Evolutionary conservation across 2,329 filamentous ascomycete species (phyloP).

Genomic region (Bipolaris zeicola): DNA sequence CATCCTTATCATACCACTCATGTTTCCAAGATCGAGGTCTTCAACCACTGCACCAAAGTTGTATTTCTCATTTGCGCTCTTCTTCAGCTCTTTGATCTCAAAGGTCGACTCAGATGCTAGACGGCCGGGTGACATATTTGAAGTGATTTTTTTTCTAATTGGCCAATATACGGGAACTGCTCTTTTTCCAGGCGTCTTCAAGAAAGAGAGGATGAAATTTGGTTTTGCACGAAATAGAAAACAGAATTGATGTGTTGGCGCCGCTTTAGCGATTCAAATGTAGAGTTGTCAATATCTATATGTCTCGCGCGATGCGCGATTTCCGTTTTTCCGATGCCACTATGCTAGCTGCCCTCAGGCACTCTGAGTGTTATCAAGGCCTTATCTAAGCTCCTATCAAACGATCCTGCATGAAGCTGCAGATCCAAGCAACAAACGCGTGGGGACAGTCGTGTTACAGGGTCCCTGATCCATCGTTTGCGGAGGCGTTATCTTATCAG

Average conservation of each 20-base stretch:
- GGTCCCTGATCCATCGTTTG: too few relatives aligned
- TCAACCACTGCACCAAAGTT: slow-evolving; percentile 36
- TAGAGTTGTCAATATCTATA: not conserved
- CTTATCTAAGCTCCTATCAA: too few relatives aligned
- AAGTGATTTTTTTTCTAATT: not conserved
- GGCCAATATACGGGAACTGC: not conserved
- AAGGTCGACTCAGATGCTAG: slow-evolving; percentile 1
- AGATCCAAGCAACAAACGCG: too few relatives aligned
- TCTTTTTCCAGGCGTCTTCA: not conserved
- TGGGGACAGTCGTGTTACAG: too few relatives aligned
- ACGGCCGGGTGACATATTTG: not conserved
- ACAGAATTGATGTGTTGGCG: not conserved
- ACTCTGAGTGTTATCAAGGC: too few relatives aligned
- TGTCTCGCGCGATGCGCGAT: not conserved
- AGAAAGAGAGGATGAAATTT: not conserved
- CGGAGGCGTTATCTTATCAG: too few relatives aligned
- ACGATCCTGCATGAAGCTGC: too few relatives aligned
- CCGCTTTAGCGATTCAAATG: not conserved
- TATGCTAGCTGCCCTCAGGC: too few relatives aligned
- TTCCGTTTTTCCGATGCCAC: too few relatives aligned
- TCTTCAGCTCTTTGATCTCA: slow-evolving; percentile 6
- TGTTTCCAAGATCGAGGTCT: slow-evolving; percentile 48
- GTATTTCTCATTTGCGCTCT: slow-evolving; percentile 10
- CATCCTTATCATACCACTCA: slow-evolving; percentile 19
- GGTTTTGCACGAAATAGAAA: not conserved